phyloP scores from a whole-genome alignment of 441 rosid genomes.

The Gossypium gossypioides region DNA sequence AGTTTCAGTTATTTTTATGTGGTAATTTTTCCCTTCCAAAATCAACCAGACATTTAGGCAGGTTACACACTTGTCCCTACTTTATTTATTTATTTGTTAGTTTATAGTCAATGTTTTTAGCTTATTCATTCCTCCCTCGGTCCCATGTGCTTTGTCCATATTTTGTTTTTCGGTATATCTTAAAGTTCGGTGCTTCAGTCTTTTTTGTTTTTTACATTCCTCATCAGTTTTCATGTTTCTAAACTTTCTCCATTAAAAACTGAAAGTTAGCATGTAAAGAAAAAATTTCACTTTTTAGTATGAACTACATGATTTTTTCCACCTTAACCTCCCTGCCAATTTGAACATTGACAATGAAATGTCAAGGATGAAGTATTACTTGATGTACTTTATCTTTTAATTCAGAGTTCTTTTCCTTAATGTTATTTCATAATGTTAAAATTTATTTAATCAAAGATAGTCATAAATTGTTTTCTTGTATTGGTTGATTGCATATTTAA shows the following conservation, averaged over 20 bases:
- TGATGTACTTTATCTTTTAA: neutral
- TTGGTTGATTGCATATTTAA: neutral
- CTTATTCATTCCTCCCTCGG: neutral
- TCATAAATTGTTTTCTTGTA: neutral
- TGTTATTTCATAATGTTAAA: neutral
- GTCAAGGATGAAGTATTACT: neutral
- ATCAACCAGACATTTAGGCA: neutral
- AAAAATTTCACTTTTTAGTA: neutral
- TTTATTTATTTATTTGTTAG: neutral
- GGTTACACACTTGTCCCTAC: neutral
- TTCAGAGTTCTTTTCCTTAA: neutral
- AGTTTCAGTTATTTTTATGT: conserved; percentile 1
- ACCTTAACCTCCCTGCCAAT: neutral
- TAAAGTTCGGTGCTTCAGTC: neutral
- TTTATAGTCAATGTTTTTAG: neutral
- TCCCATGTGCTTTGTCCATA: neutral
- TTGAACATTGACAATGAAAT: neutral
- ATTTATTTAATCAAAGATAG: neutral
- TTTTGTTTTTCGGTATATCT: neutral
- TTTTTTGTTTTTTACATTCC: neutral
- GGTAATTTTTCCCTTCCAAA: neutral
- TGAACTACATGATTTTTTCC: neutral
- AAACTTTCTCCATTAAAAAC: neutral
- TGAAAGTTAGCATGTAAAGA: neutral
- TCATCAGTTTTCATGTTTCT: neutral